phyloP scores from a whole-genome alignment of 129 eudicot species.

The Rutidosis leptorrhynchoides region DNA sequence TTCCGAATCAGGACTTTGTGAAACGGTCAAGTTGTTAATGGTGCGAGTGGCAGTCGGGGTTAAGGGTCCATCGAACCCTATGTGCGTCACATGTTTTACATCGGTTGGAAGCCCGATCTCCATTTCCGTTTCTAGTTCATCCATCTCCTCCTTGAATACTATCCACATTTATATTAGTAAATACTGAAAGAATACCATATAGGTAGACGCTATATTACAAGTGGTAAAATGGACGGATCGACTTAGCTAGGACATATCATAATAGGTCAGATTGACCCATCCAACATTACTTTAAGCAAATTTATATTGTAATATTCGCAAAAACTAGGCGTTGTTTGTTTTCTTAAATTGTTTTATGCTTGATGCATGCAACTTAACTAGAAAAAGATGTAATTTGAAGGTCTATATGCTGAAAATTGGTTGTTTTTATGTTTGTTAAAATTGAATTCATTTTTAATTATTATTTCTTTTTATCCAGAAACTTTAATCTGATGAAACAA shows the following conservation, averaged over 20 bases:
- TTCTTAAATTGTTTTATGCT: too few species aligned
- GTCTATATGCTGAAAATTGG: too few species aligned
- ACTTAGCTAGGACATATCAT: background rate
- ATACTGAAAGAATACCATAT: background rate
- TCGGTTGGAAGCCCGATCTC: constrained; percentile 76
- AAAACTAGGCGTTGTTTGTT: background rate
- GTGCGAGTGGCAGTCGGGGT: background rate
- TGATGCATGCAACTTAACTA: too few species aligned
- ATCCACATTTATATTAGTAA: constrained; percentile 3
- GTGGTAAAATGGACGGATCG: background rate
- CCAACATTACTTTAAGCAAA: background rate
- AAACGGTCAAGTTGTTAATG: constrained; percentile 19
- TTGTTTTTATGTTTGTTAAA: too few species aligned
- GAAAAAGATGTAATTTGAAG: too few species aligned
- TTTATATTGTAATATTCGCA: background rate
- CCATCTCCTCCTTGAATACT: constrained; percentile 61
- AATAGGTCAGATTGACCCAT: background rate
- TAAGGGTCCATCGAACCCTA: constrained; percentile 24
- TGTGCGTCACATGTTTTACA: constrained; percentile 84
- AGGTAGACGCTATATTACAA: background rate
- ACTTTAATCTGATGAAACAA: too few species aligned
- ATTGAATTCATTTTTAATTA: too few species aligned
- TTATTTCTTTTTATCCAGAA: too few species aligned
- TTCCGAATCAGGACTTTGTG: constrained; percentile 24
- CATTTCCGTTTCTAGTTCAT: constrained; percentile 51